Conservation (phyloP, 768 basidiomycete species). For the Lyophyllum semitale region DNA sequence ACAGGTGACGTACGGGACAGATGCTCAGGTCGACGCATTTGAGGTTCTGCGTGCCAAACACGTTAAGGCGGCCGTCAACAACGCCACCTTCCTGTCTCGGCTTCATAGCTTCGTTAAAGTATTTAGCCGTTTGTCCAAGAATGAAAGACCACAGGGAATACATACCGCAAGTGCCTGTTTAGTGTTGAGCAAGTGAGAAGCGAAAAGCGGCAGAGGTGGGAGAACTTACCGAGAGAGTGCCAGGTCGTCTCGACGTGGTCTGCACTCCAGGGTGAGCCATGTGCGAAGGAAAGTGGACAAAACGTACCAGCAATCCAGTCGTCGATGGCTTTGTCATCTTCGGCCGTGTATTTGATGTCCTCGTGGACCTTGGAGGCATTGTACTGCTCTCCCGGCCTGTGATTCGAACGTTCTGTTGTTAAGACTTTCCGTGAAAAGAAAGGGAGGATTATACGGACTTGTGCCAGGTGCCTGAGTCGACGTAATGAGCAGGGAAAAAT, state of each 20-base stretch:
- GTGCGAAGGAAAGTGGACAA: not conserved
- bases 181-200: not conserved
- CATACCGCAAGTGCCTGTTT: constrained; percentile 46
- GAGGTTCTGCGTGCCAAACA: constrained; percentile 67
- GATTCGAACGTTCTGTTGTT: not conserved
- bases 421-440: not conserved
- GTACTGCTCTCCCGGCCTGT: constrained; percentile 52
- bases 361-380: constrained; percentile 59
- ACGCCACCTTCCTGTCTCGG: constrained; percentile 67
- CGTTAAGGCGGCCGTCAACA: constrained; percentile 62
- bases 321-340: constrained; percentile 74
- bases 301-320: constrained; percentile 58
- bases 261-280: constrained; percentile 17
- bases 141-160: not conserved
- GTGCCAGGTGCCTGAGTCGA: constrained; percentile 51
- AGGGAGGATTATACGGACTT: constrained; percentile 23
- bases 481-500: not conserved
- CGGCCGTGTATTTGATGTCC: constrained; percentile 64
- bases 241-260: constrained; percentile 79
- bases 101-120: constrained; percentile 54
- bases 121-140: not conserved
- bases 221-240: constrained; percentile 61
- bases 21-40: constrained; percentile 71
- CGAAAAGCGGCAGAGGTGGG: not conserved
- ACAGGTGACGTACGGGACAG: constrained; percentile 54